These are phyloP conservation scores for Cadophora sp. DNA, from an alignment of 2,329 filamentous ascomycete genomes.

Conservation along the genomic window DNA sequence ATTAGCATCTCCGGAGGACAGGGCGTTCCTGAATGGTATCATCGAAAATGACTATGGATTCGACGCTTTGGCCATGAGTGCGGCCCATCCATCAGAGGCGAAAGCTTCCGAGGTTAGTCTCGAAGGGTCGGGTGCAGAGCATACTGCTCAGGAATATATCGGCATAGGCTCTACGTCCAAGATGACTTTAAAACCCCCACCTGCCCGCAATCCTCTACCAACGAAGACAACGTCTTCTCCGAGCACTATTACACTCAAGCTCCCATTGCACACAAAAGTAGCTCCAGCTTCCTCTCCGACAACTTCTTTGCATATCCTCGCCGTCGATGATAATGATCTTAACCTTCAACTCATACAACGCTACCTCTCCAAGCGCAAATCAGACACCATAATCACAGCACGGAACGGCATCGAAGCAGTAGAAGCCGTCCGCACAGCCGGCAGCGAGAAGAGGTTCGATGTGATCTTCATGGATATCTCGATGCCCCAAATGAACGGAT, in stretches of 20 bases:
- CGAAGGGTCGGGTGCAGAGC: background rate
- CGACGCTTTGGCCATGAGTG: constrained; percentile 2
- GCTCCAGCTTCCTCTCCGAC: background rate
- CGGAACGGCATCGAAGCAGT: constrained; percentile 55
- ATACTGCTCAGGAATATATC: background rate
- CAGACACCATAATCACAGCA: constrained; percentile 48
- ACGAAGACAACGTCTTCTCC: background rate
- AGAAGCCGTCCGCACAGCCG: constrained; percentile 42
- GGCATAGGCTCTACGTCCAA: background rate
- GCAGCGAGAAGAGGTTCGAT: constrained; percentile 44
- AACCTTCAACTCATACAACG: constrained; percentile 48
- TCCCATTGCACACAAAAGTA: constrained; percentile 1
- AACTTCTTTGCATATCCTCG: constrained; percentile 39
- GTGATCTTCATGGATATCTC: constrained; percentile 60
- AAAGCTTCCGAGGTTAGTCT: background rate
- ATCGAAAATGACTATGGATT: constrained; percentile 36
- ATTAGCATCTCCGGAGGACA: constrained; percentile 34
- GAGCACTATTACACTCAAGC: background rate
- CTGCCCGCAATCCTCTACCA: background rate
- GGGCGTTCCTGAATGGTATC: constrained; percentile 28
- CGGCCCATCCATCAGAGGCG: background rate
- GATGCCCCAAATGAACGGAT: constrained; percentile 61
- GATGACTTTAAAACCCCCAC: background rate
- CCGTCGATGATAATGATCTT: constrained; percentile 50
- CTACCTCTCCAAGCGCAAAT: constrained; percentile 47